Base-by-base conservation (phyloP, 768 basidiomycete species). In the Rhizopogon salebrosus region DNA sequence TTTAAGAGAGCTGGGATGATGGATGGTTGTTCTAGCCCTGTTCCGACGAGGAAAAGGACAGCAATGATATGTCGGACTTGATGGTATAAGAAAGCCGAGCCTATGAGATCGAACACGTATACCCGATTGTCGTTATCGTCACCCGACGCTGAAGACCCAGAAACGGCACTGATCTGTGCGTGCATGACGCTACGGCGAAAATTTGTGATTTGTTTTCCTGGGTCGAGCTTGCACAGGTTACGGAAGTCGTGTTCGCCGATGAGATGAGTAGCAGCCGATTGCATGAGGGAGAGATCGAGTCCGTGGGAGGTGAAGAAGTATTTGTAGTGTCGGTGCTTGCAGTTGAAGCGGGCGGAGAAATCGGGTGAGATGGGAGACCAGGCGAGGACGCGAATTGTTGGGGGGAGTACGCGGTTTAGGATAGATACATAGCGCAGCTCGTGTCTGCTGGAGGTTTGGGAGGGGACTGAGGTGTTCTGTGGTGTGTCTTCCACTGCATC, bases 21-120 rank as follows among this genome's bases (percentile, higher is more conserved):
- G 18, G 75, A 75, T 0, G 91, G 87, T 6, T 72, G 62, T 64
- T 98, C 95, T 51, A 93, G 77, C 0, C 88, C 82, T 0, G 86
- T 69, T 16, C 94, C 95, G 48, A 95, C 80, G 45, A 97, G 83
- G 68, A 98, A 92, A 18, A 98, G 77, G 46, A 95, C 66, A 2
- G 89, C 90, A 80, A 97, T 88, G 70, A 97, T 95, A 61, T 95
- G 92, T 35, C 95, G 81, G 13, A 97, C 95, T 74, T 97, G 95
- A 69, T 98, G 92, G 70, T 94, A 98, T 38, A 98, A 75, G 65
- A 95, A 97, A 1, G 93, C 95, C 1, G 77, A 84, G 0, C 95
- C 95, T 22, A 87, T 72, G 36, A 98, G 83, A 67, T 98, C 88
- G 52, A 97, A 76, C 31, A 93, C 89, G 58, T 83, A 83, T 27